Percentiles rank a stretch among this genome's conserved stretches.
phyloP scores from a whole-genome alignment of 176 grass and related monocot species.

The Urochloa ruziziensis region DNA sequence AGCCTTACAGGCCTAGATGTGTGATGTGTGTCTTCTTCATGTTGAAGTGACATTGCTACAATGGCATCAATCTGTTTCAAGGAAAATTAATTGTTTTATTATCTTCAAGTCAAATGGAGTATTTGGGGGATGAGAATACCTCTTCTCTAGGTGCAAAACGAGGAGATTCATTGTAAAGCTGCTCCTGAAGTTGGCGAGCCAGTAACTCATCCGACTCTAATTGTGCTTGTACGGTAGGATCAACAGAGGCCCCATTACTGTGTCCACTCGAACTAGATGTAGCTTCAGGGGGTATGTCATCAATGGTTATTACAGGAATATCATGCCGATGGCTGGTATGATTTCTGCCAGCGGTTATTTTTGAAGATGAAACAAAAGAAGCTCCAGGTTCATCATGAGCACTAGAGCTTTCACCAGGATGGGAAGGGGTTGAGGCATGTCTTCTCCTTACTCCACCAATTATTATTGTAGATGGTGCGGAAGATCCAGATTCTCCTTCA shows the following conservation, averaged over 20 bases:
- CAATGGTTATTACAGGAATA: constrained; percentile 64
- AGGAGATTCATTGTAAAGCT: constrained; percentile 77
- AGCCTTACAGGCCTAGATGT: constrained; percentile 35
- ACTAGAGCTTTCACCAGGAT: constrained; percentile 41
- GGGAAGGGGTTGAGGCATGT: constrained; percentile 16
- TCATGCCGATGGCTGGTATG: constrained; percentile 15
- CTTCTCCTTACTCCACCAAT: constrained; percentile 42
- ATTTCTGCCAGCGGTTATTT: constrained; percentile 32
- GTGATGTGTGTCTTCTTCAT: constrained; percentile 52
- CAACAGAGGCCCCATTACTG: constrained; percentile 13
- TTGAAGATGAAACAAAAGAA: constrained; percentile 36
- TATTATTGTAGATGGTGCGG: constrained; percentile 8
- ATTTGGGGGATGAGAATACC: constrained; percentile 31
- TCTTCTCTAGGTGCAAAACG: constrained; percentile 49
- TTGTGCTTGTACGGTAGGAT: constrained; percentile 46
- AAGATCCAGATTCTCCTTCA: constrained; percentile 27
- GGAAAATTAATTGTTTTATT: constrained; percentile 13
- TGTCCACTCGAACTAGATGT: constrained; percentile 19
- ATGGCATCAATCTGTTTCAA: constrained; percentile 74
- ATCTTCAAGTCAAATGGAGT: constrained; percentile 7
- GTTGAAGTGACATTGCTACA: constrained; percentile 78
- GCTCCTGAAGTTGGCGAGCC: constrained; percentile 85
- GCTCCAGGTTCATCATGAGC: constrained; percentile 35
- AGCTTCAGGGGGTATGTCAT: constrained; percentile 45
- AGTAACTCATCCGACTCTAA: constrained; percentile 87